Conservation (phyloP, 768 basidiomycete genomes). For the Lentinula raphanica region DNA sequence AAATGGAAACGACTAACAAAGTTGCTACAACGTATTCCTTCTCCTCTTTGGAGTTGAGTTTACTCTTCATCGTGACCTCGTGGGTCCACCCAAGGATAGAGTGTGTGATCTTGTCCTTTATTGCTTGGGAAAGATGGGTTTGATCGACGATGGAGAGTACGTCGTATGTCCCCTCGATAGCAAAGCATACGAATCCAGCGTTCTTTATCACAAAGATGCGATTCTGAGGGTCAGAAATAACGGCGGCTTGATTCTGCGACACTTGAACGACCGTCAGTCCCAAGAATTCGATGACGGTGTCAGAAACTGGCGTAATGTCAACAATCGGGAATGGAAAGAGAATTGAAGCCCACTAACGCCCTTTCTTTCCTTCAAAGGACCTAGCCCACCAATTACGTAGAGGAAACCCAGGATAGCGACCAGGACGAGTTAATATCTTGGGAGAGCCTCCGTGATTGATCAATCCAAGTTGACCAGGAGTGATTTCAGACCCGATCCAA, state of each 20-base stretch:
- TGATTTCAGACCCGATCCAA: slow-evolving; percentile 69
- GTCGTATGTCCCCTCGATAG: slow-evolving; percentile 70
- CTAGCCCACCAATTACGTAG: slow-evolving; percentile 85
- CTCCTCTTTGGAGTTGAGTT: slow-evolving; percentile 33
- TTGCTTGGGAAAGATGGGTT: slow-evolving; percentile 59
- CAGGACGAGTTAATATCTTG: slow-evolving; percentile 67
- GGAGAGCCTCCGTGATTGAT: slow-evolving; percentile 82
- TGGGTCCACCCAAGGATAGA: slow-evolving; percentile 66
- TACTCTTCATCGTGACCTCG: slow-evolving; percentile 75
- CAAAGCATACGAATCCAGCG: slow-evolving; percentile 72
- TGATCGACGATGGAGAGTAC: slow-evolving; percentile 83
- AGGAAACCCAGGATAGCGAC: slow-evolving; percentile 73
- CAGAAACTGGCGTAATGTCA: slow-evolving; percentile 50
- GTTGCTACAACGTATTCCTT: slow-evolving; percentile 74
- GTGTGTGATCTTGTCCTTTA: slow-evolving; percentile 61
- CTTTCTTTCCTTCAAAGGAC: slow-evolving; percentile 61
- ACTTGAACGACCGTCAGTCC: slow-evolving; percentile 84
- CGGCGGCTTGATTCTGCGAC: slow-evolving; percentile 79
- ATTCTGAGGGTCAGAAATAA: slow-evolving; percentile 75
- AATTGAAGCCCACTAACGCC: slow-evolving; percentile 41
- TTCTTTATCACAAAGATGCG: slow-evolving; percentile 79
- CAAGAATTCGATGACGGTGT: slow-evolving; percentile 75
- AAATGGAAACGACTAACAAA: slow-evolving; percentile 45
- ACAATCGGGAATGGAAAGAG: not conserved
- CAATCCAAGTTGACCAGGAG: slow-evolving; percentile 67